Evolutionary conservation across 2,329 filamentous ascomycete genomes (phyloP).

Genomic region (Xylariales sp.): DNA sequence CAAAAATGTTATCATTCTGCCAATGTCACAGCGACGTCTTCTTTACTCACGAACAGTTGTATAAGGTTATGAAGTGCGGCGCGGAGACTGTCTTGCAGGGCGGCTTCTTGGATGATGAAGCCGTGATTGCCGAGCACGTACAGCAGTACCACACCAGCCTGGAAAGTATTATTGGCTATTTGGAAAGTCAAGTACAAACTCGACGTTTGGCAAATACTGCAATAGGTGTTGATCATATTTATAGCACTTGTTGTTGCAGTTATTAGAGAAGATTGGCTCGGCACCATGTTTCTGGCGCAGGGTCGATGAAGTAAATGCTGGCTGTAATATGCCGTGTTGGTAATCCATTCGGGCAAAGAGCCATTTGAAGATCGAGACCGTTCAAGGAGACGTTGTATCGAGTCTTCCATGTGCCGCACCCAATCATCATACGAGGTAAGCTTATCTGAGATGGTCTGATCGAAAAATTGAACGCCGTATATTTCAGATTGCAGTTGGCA

Average conservation of each 20-base stretch:
- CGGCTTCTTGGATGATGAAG: neutral
- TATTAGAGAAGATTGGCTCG: neutral
- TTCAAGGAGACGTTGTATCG: neutral
- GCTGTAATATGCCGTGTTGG: neutral
- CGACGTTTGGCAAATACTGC: neutral
- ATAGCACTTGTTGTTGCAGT: neutral
- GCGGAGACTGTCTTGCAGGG: neutral
- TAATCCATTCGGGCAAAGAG: neutral
- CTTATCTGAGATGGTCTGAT: neutral
- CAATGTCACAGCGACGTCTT: too few relatives aligned
- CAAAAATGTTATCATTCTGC: neutral
- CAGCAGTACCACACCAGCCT: conserved; percentile 1
- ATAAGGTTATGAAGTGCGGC: neutral
- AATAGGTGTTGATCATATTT: neutral
- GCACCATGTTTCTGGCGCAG: conserved; percentile 1
- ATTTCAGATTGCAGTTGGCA: conserved; percentile 1
- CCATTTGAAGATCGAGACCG: neutral
- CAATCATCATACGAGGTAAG: neutral
- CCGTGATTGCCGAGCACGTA: conserved; percentile 1
- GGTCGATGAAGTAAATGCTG: conserved; percentile 3
- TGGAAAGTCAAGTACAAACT: conserved; percentile 1
- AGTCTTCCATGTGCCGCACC: conserved; percentile 1
- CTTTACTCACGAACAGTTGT: neutral
- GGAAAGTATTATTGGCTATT: conserved; percentile 1
- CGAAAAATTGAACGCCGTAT: conserved; percentile 2